Percentiles rank a stretch among this genome's conserved stretches.
phyloP scores from a whole-genome alignment of 495 filamentous ascomycete species.

The Chaetomidium leptoderma region DNA sequence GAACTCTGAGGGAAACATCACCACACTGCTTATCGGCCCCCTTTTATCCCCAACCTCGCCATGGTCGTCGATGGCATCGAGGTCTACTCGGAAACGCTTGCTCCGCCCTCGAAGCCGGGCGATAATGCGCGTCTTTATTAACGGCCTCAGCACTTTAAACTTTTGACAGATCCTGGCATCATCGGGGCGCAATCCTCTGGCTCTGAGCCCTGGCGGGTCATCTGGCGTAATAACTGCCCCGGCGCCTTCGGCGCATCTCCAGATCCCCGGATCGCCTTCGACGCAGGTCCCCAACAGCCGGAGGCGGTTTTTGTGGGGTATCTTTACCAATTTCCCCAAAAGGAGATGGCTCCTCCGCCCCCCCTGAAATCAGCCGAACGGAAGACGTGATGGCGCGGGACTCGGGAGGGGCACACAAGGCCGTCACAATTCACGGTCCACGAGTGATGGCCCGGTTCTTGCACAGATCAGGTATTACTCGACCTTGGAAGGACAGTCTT shows the following conservation, averaged over 20 bases:
- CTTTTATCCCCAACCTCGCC: conserved; percentile 2
- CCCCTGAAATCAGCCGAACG: conserved; percentile 18
- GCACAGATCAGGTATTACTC: no score
- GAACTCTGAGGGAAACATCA: background rate
- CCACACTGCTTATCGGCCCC: background rate
- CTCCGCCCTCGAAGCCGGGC: conserved; percentile 22
- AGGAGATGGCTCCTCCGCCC: conserved; percentile 21
- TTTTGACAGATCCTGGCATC: background rate
- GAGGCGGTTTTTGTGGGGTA: conserved; percentile 2
- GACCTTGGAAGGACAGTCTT: no score
- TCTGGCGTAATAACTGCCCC: background rate
- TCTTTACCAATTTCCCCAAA: background rate
- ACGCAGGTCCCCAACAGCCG: conserved; percentile 9
- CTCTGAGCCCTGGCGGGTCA: background rate
- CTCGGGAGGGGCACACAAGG: background rate
- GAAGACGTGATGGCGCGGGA: background rate
- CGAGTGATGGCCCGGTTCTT: background rate
- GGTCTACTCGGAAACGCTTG: conserved; percentile 20
- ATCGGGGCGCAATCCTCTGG: background rate
- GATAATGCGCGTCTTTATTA: conserved; percentile 19
- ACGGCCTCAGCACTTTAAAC: background rate
- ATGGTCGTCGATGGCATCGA: conserved; percentile 11
- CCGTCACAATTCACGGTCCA: background rate
- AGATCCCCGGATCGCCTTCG: background rate
- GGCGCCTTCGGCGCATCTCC: background rate